phyloP scores from a whole-genome alignment of 2,329 filamentous ascomycete species.

The Lachnellula suecica region DNA sequence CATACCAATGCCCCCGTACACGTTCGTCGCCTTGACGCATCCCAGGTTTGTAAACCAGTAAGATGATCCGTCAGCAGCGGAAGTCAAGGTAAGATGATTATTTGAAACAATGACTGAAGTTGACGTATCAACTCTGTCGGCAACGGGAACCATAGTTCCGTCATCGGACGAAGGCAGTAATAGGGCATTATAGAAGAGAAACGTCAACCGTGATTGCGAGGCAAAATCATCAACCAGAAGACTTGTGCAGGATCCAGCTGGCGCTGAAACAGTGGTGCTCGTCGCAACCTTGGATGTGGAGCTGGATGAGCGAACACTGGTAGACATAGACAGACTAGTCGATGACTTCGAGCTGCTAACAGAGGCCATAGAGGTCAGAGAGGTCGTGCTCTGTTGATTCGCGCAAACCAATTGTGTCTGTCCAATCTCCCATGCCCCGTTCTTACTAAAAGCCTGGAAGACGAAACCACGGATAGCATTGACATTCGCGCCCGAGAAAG shows the following conservation, averaged over 20 bases:
- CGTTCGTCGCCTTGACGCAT: slow-evolving; percentile 49
- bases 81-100: slow-evolving; percentile 52
- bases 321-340: not conserved
- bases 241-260: slow-evolving; percentile 35
- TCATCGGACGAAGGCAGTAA: slow-evolving; percentile 56
- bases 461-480: too few species aligned
- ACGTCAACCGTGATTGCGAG: slow-evolving; percentile 60
- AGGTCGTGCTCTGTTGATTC: too few species aligned
- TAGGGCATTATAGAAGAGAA: slow-evolving; percentile 60
- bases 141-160: slow-evolving; percentile 44
- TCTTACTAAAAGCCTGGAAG: too few species aligned
- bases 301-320: not conserved
- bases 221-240: slow-evolving; percentile 59
- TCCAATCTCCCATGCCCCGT: too few species aligned
- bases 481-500: too few species aligned
- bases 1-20: slow-evolving; percentile 55
- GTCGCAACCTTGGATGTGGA: too few species aligned
- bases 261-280: slow-evolving; percentile 4
- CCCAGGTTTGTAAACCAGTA: slow-evolving; percentile 60
- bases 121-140: slow-evolving; percentile 19
- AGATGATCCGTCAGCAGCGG: slow-evolving; percentile 41
- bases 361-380: too few species aligned
- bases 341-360: too few species aligned
- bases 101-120: slow-evolving; percentile 51
- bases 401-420: too few species aligned